A percentile compares a stretch with the other conserved stretches of the same genome.
Evolutionary conservation across 2,329 filamentous ascomycete genomes (phyloP).

Genomic region (Cladosporium phlei): DNA sequence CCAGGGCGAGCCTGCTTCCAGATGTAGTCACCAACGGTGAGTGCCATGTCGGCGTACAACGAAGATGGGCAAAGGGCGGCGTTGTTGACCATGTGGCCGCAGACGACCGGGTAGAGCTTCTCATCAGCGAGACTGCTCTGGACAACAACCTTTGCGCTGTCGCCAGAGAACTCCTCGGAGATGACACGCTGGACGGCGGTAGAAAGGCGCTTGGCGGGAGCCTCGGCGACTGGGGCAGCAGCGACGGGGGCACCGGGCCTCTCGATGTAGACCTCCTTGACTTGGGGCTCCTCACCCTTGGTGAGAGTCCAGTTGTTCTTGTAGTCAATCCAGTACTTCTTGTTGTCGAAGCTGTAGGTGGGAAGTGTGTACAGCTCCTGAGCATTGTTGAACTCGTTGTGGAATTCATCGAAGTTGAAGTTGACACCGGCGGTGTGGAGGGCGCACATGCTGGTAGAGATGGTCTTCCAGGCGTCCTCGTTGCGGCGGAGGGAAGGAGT

Average conservation of each 20-base stretch:
- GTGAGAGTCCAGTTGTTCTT: constrained; percentile 66
- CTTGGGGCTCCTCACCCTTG: constrained; percentile 56
- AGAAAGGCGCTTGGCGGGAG: constrained; percentile 51
- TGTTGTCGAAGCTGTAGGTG: constrained; percentile 63
- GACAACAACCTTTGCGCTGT: constrained; percentile 56
- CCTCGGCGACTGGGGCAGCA: constrained; percentile 37
- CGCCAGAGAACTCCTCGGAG: constrained; percentile 58
- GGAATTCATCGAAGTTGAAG: constrained; percentile 68
- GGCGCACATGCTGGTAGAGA: constrained; percentile 53
- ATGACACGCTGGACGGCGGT: constrained; percentile 63
- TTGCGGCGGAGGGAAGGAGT: constrained; percentile 59
- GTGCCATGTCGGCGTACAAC: constrained; percentile 60
- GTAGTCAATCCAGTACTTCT: constrained; percentile 70
- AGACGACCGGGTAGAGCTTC: constrained; percentile 58
- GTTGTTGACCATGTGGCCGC: constrained; percentile 65
- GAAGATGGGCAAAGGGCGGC: constrained; percentile 61
- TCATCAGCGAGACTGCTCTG: constrained; percentile 63
- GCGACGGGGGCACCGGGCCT: constrained; percentile 29
- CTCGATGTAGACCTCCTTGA: constrained; percentile 36
- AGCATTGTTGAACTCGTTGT: constrained; percentile 55
- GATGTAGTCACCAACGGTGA: constrained; percentile 62
- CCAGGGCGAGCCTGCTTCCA: constrained; percentile 60
- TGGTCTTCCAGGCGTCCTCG: constrained; percentile 61
- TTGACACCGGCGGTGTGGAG: constrained; percentile 59
- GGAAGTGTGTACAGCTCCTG: constrained; percentile 62